phyloP scores from a whole-genome alignment of 2,329 filamentous ascomycete species.

The Penicillium capsulatum region DNA sequence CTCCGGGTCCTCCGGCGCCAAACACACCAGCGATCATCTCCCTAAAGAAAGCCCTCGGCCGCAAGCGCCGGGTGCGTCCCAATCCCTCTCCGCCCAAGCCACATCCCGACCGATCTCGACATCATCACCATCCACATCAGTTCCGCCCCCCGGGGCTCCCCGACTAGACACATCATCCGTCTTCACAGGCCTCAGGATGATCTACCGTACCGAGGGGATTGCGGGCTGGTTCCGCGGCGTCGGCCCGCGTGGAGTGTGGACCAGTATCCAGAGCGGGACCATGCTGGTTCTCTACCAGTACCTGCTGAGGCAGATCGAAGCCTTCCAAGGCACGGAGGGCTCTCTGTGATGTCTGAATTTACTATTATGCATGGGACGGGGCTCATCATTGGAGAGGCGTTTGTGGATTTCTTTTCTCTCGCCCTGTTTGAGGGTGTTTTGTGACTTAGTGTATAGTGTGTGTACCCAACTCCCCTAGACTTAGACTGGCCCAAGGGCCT shows the following conservation, averaged over 20 bases:
- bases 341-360: slow-evolving; percentile 15
- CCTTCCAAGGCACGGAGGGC: slow-evolving; percentile 36
- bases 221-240: slow-evolving; percentile 92
- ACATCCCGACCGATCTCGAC: slow-evolving; percentile 79
- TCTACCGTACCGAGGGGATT: slow-evolving; percentile 85
- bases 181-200: slow-evolving; percentile 73
- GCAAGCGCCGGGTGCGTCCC: slow-evolving; percentile 19
- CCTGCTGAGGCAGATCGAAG: slow-evolving; percentile 71
- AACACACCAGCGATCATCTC: slow-evolving; percentile 27
- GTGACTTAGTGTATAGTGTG: background rate
- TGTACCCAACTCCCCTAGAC: slow-evolving; percentile 18
- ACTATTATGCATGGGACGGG: slow-evolving; percentile 12
- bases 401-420: slow-evolving; percentile 10
- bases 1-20: slow-evolving; percentile 19
- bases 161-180: slow-evolving; percentile 87
- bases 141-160: slow-evolving; percentile 71
- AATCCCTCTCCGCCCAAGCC: slow-evolving; percentile 29
- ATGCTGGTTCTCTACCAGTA: slow-evolving; percentile 96
- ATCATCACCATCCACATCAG: slow-evolving; percentile 79
- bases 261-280: slow-evolving; percentile 90
- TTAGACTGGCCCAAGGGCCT: slow-evolving; percentile 16
- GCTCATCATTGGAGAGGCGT: slow-evolving; percentile 20
- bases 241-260: slow-evolving; percentile 90
- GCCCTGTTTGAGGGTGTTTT: slow-evolving; percentile 8
- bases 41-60: slow-evolving; percentile 30